Evolutionary conservation across 2,329 filamentous ascomycete species (phyloP).

Genomic region (Botrytis cinerea): DNA sequence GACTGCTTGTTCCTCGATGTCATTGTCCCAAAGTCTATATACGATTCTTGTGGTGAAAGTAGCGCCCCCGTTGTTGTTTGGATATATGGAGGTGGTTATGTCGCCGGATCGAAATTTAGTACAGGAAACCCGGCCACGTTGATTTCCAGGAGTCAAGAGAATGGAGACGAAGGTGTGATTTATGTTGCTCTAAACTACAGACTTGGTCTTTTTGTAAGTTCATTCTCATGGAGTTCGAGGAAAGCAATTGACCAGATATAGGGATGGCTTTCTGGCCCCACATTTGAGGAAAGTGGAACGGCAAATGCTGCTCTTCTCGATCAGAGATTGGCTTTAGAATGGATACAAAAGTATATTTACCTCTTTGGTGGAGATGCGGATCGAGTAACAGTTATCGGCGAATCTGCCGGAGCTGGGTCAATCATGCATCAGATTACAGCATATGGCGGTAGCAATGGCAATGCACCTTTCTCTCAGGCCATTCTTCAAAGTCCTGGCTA

Average conservation of each 20-base stretch:
- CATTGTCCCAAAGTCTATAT: conserved; percentile 46
- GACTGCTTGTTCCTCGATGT: conserved; percentile 54
- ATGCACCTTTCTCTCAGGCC: conserved; percentile 48
- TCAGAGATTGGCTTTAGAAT: conserved; percentile 57
- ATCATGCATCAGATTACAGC: conserved; percentile 59
- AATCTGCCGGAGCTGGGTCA: conserved; percentile 54
- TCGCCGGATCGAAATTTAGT: conserved; percentile 45
- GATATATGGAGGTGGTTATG: conserved; percentile 48
- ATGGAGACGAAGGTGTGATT: conserved; percentile 43
- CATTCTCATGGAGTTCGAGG: neutral
- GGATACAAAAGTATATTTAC: conserved; percentile 56
- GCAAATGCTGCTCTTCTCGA: conserved; percentile 55
- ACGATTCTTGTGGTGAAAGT: conserved; percentile 28
- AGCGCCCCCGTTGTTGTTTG: conserved; percentile 26
- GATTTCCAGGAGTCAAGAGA: conserved; percentile 38
- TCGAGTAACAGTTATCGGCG: conserved; percentile 53
- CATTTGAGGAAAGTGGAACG: conserved; percentile 46
- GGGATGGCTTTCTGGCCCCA: conserved; percentile 45
- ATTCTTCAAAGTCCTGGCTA: conserved; percentile 40
- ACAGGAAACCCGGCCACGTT: conserved; percentile 45
- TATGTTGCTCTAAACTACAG: conserved; percentile 42
- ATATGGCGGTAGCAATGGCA: conserved; percentile 46
- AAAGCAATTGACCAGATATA: conserved; percentile 13
- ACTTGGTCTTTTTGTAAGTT: conserved; percentile 39
- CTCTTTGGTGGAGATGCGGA: conserved; percentile 56